Base-by-base conservation (phyloP, 768 basidiomycete species). In the Lactarius pseudohatsudake region DNA sequence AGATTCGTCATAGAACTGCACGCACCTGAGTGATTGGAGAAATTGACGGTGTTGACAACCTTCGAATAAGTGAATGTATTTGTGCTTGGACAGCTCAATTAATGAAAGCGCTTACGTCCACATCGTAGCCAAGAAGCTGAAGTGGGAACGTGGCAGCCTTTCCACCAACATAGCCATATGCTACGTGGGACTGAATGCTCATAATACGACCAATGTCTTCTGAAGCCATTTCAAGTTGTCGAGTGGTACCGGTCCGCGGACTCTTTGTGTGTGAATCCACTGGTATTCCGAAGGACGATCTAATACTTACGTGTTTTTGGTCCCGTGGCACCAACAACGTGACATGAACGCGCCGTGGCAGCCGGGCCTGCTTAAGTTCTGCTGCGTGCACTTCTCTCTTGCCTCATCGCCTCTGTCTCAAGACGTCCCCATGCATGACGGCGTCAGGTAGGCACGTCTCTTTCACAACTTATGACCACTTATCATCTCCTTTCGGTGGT, bases 151-250 rank as follows among this genome's bases (percentile, higher is more conserved):
- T 83, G 0, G 90, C 89, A 10, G 89, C 89, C 74, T 91, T 91
- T 32, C 88, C 88, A 65, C 96, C 96, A 8, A 96, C 96, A 73
- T 96, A 98, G 57, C 96, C 96, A 70, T 88, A 93, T 11, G 90
- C 86, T 65, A 98, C 96, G 72, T 98, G 96, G 2, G 91, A 94
- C 72, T 98, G 96, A 59, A 98, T 85, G 72, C 92, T 94, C 50
- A 98, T 81, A 10, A 98, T 84, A 30, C 95, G 82, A 59, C 83
- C 83, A 28, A 47, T 38, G 30, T 70, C 67, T 11, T 55, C 69
- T 16, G 47, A 61, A 20, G 30, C 38, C 55, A 64, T 32, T 30
- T 30, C 30, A 30, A 30, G 30, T 30, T 32, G 32, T 34, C 18
- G 28, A 11, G 55, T 34, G 4, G 4, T 8, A 6, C 30, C 6